Percentiles rank a stretch among this genome's conserved stretches.
Evolutionary conservation across 441 rosid species (phyloP).

Genomic region (Erodium texanum): DNA sequence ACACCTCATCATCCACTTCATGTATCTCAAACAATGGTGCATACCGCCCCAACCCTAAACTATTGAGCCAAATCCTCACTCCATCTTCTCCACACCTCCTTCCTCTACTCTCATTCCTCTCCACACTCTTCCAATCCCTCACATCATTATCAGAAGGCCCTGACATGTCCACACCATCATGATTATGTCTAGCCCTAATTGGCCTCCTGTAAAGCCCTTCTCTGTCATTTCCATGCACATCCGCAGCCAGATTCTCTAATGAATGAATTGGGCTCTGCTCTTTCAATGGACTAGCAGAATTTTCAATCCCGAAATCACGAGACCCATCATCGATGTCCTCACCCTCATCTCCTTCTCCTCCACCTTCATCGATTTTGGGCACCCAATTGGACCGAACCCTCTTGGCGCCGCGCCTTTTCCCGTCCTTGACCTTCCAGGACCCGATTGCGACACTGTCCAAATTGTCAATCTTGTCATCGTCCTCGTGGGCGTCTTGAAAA

Average conservation of each 20-base stretch:
- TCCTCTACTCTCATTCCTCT: constrained; percentile 19
- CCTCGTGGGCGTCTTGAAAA: too few relatives aligned
- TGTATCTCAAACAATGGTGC: constrained; percentile 64
- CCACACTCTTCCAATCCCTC: constrained; percentile 26
- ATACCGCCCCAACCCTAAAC: constrained; percentile 57
- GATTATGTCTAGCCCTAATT: background rate
- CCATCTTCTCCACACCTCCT: constrained; percentile 31
- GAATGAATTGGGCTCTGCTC: constrained; percentile 43
- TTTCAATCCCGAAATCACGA: constrained; percentile 22
- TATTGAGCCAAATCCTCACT: constrained; percentile 49
- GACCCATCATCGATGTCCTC: background rate
- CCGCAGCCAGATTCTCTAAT: too few relatives aligned
- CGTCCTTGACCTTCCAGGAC: background rate
- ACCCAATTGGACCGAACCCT: constrained; percentile 46
- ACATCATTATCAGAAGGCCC: constrained; percentile 18
- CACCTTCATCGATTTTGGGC: constrained; percentile 32
- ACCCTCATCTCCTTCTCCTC: constrained; percentile 28
- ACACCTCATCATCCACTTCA: constrained; percentile 57
- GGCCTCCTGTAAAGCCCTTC: background rate
- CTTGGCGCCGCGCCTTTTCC: constrained; percentile 15
- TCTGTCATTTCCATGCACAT: too few relatives aligned
- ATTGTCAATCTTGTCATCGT: background rate
- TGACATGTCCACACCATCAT: constrained; percentile 27
- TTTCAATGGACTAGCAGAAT: constrained; percentile 31
- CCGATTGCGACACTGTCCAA: constrained; percentile 3